Conservation (phyloP, 2,329 filamentous ascomycete species). For the Dichotomopilus funicola region DNA sequence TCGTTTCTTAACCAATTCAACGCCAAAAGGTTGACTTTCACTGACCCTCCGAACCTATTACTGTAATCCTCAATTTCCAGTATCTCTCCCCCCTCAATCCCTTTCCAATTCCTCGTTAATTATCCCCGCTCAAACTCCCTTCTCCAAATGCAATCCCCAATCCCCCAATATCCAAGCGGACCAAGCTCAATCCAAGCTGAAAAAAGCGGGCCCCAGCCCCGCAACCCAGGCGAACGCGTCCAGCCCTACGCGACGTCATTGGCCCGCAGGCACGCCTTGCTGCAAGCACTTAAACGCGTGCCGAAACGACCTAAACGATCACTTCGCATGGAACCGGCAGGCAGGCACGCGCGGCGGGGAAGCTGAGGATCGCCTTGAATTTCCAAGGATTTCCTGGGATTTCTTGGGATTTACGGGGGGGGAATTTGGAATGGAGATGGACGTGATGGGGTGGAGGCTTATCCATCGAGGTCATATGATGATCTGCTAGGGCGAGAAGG, state of each 20-base stretch:
- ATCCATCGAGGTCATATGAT: neutral
- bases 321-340: neutral
- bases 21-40: too few relatives aligned
- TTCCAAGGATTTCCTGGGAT: too few relatives aligned
- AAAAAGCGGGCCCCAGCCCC: neutral
- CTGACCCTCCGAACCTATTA: too few relatives aligned
- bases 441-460: neutral
- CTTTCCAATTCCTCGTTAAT: neutral
- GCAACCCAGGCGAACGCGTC: conserved; percentile 7
- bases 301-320: too few relatives aligned
- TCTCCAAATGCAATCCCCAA: too few relatives aligned
- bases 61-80: too few relatives aligned
- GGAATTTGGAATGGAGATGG: neutral
- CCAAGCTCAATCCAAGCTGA: neutral
- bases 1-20: too few relatives aligned
- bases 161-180: neutral
- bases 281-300: conserved; percentile 19
- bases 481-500: neutral
- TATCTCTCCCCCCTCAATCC: neutral
- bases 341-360: neutral
- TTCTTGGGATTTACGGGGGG: too few relatives aligned
- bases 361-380: too few relatives aligned
- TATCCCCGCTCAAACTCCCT: too few relatives aligned
- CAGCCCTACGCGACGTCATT: conserved; percentile 24
- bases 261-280: neutral